Base-by-base conservation (phyloP, 306 rosid species). In the Elaeagnus macrophylla region DNA sequence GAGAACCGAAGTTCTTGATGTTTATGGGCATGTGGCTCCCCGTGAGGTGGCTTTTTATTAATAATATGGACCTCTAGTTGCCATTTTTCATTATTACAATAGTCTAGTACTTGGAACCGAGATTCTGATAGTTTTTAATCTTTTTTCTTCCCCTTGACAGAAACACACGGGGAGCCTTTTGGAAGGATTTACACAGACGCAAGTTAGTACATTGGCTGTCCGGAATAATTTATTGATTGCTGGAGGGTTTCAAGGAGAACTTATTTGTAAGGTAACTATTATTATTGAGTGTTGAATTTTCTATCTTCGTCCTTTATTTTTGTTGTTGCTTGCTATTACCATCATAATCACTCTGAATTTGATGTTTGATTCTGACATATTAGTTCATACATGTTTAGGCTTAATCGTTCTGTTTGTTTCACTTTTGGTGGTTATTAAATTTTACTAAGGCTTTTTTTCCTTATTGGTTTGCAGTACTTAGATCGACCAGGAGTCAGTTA, bases 191-290 rank as follows among this genome's bases (percentile, higher is more conserved):
- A 62, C 54, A 32, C 74, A 69, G 55, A 69, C 74, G 43, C 74
- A 69, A 59, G 57, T 69, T 50, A 69, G 74, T 54, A 69, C 74
- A 41, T 64, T 69, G 43, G 54, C 74, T 36, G 74, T 69, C 14
- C 54, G 66, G 59, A 59, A 54, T 5, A 69, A 62, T 58, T 62
- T 69, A 54, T 53, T 69, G 49, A 59, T 69, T 56, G 74, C 68
- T 41, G 74, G 74, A 35, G 74, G 74, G 38, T 69, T 69, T 42
- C 74, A 69, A 55, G 74, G 74, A 49, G 74, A 69, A 52, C 68
- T 69, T 62, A 69, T 65, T 62, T 69, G 74, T 43, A 61, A 69
- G 74, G 74, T 69, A 50, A 61, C 46, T 17, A 8, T 37, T 37
- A 25, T 49, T 15, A 46, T n/a, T n/a, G n/a, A n/a, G n/a, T 20